Base-by-base conservation (phyloP, 2,329 filamentous ascomycete species). In the Penicillium capsulatum region DNA sequence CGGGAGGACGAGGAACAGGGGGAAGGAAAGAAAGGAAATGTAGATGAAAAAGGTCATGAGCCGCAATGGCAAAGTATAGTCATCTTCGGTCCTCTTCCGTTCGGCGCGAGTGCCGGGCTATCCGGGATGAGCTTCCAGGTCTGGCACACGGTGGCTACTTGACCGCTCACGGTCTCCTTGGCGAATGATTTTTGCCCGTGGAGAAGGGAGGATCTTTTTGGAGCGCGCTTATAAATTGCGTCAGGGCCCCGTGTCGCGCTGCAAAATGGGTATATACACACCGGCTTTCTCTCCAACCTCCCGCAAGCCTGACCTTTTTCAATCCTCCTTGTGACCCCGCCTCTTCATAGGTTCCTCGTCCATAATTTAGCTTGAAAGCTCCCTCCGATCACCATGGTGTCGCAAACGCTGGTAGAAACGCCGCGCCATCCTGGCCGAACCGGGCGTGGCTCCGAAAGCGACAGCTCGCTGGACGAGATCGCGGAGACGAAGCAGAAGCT, bases 401-500 rank as follows among this genome's bases (percentile, higher is more conserved):
- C 50, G n/a, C 48, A 51, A 40, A 52, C 42, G n/a, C 33, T 51
- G 5, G 9, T 47, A 28, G 40, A 40, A n/a, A 45, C 44, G 35
- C 44, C 51, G 6, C 50, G 19, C 17, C 50, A 50, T 31, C 51
- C 51, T 17, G 50, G 40, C 27, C 50, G 44, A 17, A 46, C 30
- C 24, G 46, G 35, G 17, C 50, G 51, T 17, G 50, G 51, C 34
- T 54, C 51, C 4, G 51, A 54, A 31, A 54, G 51, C 34, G 50
- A 54, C 39, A 53, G 48, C 40, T 54, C 51, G 28, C 29, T 54
- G 5, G 51, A 54, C 26, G 51, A 54, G 44, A 53, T 54, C 33
- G 48, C 51, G 24, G 46, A 53, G 14, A 42, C 48, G 46, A 53
- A 54, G 39, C 51, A 53, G 19, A 53, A 51, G 40, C 26, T 51